These are phyloP conservation scores for Prunus dulcis DNA, from an alignment of 306 rosid species.

Conservation along the genomic window DNA sequence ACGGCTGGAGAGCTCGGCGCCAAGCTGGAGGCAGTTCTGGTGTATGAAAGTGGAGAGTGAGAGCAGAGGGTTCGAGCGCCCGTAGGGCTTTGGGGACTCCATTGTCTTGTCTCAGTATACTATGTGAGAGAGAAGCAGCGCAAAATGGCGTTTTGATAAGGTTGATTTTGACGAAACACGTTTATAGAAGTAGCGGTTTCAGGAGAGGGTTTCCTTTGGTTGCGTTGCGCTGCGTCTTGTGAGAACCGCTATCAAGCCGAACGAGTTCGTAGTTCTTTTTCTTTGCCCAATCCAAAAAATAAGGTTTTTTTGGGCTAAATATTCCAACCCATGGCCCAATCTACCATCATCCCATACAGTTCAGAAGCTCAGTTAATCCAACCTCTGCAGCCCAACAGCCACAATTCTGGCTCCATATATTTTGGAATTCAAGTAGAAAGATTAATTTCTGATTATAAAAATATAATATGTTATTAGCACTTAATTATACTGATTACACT, in stretches of 20 bases:
- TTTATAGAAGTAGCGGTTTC: neutral
- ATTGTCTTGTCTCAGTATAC: conserved; percentile 10
- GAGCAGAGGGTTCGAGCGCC: conserved; percentile 55
- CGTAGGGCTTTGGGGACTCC: conserved; percentile 54
- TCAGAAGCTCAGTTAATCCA: neutral
- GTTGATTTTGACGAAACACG: neutral
- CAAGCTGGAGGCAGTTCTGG: conserved; percentile 60
- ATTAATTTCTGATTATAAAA: too few relatives aligned
- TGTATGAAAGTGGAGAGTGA: conserved; percentile 68
- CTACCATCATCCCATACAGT: neutral
- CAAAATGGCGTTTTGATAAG: neutral
- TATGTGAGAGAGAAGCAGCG: neutral
- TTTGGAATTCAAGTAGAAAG: too few relatives aligned
- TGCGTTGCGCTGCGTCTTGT: too few relatives aligned
- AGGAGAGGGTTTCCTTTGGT: too few relatives aligned
- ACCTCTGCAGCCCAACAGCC: too few relatives aligned
- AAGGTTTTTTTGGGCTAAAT: neutral
- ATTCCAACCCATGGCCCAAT: neutral
- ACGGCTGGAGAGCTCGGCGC: conserved; percentile 54
- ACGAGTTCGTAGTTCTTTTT: neutral
- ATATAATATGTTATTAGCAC: too few relatives aligned
- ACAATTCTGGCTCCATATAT: too few relatives aligned
- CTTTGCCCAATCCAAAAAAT: neutral
- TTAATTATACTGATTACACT: too few relatives aligned
- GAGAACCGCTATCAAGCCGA: neutral